These are phyloP conservation scores for Cladophialophora chaetospira DNA, from an alignment of 2,329 filamentous ascomycete genomes.

Conservation along the genomic window DNA sequence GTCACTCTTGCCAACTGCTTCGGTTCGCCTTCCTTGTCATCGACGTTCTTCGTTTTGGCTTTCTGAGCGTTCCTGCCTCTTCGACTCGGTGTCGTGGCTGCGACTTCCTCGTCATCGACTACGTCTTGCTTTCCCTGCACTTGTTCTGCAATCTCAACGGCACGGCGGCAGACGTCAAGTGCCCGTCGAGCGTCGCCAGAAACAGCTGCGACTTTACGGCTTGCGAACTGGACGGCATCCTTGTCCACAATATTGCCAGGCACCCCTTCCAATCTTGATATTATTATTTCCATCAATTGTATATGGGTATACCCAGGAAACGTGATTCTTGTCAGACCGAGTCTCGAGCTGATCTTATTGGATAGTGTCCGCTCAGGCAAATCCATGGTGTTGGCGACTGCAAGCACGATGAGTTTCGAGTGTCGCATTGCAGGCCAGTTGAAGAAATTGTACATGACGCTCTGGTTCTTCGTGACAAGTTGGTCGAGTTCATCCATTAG, in stretches of 20 bases:
- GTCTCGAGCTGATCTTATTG: slow-evolving; percentile 95
- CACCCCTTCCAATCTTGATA: slow-evolving; percentile 86
- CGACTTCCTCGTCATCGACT: slow-evolving; percentile 39
- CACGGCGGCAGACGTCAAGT: slow-evolving; percentile 90
- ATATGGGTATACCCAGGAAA: slow-evolving; percentile 97
- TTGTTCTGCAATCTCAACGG: slow-evolving; percentile 90
- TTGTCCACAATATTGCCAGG: slow-evolving; percentile 86
- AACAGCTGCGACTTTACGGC: slow-evolving; percentile 93
- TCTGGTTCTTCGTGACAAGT: slow-evolving; percentile 95
- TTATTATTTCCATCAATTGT: slow-evolving; percentile 95
- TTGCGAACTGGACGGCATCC: slow-evolving; percentile 94
- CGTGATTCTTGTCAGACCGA: slow-evolving; percentile 89
- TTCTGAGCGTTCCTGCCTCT: slow-evolving; percentile 33
- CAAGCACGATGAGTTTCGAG: slow-evolving; percentile 90
- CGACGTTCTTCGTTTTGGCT: not conserved
- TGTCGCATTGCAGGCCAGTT: slow-evolving; percentile 95
- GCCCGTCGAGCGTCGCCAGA: slow-evolving; percentile 91
- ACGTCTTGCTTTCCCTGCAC: slow-evolving; percentile 51
- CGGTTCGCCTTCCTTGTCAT: slow-evolving; percentile 4
- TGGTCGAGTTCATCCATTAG: slow-evolving; percentile 99
- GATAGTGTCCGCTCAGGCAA: slow-evolving; percentile 91
- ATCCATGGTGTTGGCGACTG: slow-evolving; percentile 99
- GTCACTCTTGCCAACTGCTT: slow-evolving; percentile 66
- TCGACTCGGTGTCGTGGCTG: slow-evolving; percentile 43
- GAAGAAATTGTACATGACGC: slow-evolving; percentile 99